Base-by-base conservation (phyloP, 2,329 filamentous ascomycete species). In the Davidsoniella neocaledoniae region DNA sequence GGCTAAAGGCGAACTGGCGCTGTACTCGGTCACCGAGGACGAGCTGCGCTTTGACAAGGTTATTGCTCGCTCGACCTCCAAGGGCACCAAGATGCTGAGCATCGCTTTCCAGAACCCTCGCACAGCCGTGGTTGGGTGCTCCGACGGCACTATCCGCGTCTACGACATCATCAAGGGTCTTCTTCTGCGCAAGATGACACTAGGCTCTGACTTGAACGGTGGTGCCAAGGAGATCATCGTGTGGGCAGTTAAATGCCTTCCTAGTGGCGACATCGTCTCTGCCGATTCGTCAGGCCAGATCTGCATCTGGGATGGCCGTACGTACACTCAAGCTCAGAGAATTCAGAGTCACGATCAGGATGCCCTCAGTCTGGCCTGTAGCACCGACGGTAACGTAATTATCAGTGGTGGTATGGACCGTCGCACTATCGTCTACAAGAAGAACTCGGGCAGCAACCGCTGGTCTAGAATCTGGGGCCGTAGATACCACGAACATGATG, bases 241-340 rank as follows among this genome's bases (percentile, higher is more conserved):
- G 12, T 98, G 91, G 91, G 82, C 86, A 48, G 82, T 98, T 54
- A 94, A 87, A 64, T 86, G 83, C 59, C 71, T 96, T 29, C 77
- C 83, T 8, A 83, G 85, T 59, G 88, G 87, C 46, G 86, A 91
- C 56, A 91, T 98, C 54, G 81, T 96, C 10, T 94, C 88, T 1
- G 91, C 86, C 46, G 91, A 98, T 62, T 96, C 91, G 2, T 88
- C 87, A 4, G 91, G 91, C 29, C 87, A 96, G 61, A 73, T 98
- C 39, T 81, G 86, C 56, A 85, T 96, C 60, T 98, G 88, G 83
- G 86, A 94, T 61, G 86, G 86, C 50, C 88, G 84, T 66, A 94
- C 86, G 48, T 94, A 90, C 63, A 88, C 87, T 4, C 78, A 94
- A 57, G 74, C 79, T 36, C 91, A 98, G 61, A 76, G 88, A 46